Base-by-base conservation (phyloP, 805 yeast genomes). In the Yarrowia alimentaria region DNA sequence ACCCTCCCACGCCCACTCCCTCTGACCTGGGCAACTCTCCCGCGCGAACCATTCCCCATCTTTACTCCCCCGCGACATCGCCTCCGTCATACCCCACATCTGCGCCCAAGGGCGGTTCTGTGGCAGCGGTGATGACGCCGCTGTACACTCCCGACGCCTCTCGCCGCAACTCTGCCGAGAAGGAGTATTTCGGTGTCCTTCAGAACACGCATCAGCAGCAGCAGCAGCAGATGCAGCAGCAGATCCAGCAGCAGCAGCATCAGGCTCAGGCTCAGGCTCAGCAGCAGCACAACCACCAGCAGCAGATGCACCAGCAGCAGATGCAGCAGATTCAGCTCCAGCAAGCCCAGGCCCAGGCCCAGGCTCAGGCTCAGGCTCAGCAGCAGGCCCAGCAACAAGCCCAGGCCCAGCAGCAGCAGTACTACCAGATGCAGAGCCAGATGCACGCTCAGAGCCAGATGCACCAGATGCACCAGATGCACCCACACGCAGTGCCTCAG, bases 121-220 rank as follows among this genome's bases (percentile, higher is more conserved):
- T 19, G 2, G 16, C 43, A 5, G 17, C 43, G 2, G n/a, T 40
- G 47, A 18, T 40, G 14, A 40, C 47, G 5, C 47, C 47, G 8
- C 25, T 40, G 26, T 40, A 40, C 47, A 43, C 50, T 3, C 50
- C 50, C 12, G 37, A 43, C 30, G 37, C 50, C 3, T 43, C 50
- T 11, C 28, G 50, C 6, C 12, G 50, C 5, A 43, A 43, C 10
- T 30, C 37, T 6, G 21, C 50, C 3, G 50, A 43, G 12, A 43
- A 30, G 21, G 50, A 43, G 30, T 30, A 43, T 21, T 43, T 30
- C 21, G 50, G 47, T 4, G 14, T 28, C 17, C 6, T 19, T 8
- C 29, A 37, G 17, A 12, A 21, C 10, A 35, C 1, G n/a, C 10
- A 8, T 10, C 28, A 35, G 3, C 21, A n/a, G 12, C 45, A 26